Conservation (phyloP, 192 early-diverging fungal species). For the Allomyces macrogynus region DNA sequence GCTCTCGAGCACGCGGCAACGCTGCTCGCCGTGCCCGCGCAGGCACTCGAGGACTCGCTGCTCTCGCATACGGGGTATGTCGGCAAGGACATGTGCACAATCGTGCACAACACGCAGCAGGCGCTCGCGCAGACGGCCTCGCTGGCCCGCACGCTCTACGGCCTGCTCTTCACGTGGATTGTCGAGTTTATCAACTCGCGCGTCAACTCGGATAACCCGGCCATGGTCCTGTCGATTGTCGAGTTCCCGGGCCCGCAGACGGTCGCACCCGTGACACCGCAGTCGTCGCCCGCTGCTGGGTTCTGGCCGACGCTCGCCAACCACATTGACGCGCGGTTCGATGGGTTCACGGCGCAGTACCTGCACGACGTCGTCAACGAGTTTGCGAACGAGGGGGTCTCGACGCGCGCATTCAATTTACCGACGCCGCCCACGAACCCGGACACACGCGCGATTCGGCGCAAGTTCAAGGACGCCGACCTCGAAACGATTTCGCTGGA, state of each 20-base stretch:
- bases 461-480: constrained; percentile 56
- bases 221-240: not conserved
- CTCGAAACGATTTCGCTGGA: constrained; percentile 57
- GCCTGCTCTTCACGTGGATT: constrained; percentile 65
- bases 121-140: constrained; percentile 54
- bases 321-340: constrained; percentile 71
- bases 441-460: not conserved
- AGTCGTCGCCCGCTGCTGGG: not conserved
- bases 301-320: constrained; percentile 22
- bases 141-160: constrained; percentile 52
- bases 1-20: constrained; percentile 55
- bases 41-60: constrained; percentile 50
- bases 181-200: constrained; percentile 58
- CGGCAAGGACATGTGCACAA: constrained; percentile 58
- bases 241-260: not conserved
- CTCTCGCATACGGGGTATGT: constrained; percentile 66
- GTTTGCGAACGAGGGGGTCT: constrained; percentile 37
- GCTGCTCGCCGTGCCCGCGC: constrained; percentile 55
- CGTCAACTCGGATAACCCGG: not conserved
- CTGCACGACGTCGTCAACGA: constrained; percentile 46
- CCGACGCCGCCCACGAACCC: not conserved
- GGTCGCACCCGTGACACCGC: not conserved
- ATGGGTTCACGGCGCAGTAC: constrained; percentile 47
- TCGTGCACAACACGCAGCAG: constrained; percentile 51
- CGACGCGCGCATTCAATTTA: constrained; percentile 10